Conservation (phyloP, 2,329 filamentous ascomycete species). For the Zymoseptoria pseudotritici region DNA sequence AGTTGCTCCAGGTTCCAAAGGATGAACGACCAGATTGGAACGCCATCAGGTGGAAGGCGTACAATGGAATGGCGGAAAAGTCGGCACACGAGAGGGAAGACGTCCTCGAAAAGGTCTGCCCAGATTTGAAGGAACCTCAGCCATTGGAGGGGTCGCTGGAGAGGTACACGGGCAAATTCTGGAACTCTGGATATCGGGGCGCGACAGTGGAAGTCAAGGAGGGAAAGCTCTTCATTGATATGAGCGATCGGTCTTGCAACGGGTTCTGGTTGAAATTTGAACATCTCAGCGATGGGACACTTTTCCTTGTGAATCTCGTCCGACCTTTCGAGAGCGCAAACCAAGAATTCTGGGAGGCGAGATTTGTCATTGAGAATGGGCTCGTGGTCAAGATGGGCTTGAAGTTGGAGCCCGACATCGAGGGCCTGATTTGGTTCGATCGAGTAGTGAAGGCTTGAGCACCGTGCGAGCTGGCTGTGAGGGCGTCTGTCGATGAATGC, state of each 20-base stretch:
- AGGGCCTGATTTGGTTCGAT: constrained; percentile 28
- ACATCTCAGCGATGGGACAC: constrained; percentile 23
- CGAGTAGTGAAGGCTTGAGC: constrained; percentile 2
- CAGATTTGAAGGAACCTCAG: constrained; percentile 6
- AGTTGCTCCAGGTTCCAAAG: constrained; percentile 14
- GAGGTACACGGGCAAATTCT: constrained; percentile 21
- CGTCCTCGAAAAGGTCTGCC: constrained; percentile 6
- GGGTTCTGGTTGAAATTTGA: constrained; percentile 28
- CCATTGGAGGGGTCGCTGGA: constrained; percentile 14
- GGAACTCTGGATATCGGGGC: constrained; percentile 23
- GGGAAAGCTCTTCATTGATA: constrained; percentile 27
- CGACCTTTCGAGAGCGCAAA: neutral
- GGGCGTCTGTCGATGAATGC: neutral
- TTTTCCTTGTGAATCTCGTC: constrained; percentile 22
- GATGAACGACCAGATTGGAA: constrained; percentile 16
- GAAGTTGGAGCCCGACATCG: constrained; percentile 16
- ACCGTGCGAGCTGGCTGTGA: neutral
- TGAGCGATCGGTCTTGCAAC: constrained; percentile 26
- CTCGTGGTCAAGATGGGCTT: constrained; percentile 17
- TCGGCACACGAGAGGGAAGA: constrained; percentile 4
- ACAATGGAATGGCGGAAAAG: neutral
- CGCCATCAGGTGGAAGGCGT: constrained; percentile 2
- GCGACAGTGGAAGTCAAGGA: constrained; percentile 23
- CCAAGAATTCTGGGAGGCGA: neutral
- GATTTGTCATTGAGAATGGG: constrained; percentile 10